These are phyloP conservation scores for Ceratocystiopsis minuta DNA, from an alignment of 2,329 filamentous ascomycete species.

Conservation along the genomic window DNA sequence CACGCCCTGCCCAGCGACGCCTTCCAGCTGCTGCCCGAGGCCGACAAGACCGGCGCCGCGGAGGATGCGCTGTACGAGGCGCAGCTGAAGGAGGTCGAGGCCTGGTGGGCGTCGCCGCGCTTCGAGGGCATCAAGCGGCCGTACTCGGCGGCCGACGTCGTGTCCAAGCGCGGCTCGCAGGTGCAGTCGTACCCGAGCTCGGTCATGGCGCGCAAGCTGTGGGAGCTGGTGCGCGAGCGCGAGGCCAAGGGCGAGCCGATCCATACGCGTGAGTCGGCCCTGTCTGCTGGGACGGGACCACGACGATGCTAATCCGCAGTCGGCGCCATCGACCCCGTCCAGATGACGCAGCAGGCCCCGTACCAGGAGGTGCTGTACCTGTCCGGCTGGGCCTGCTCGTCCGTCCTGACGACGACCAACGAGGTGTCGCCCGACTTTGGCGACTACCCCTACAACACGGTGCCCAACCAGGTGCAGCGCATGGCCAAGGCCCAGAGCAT, in stretches of 20 bases:
- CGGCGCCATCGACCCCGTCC: constrained; percentile 95
- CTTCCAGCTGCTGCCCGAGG: constrained; percentile 69
- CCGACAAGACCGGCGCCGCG: constrained; percentile 56
- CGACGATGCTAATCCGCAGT: too few species aligned
- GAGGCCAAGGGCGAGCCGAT: constrained; percentile 68
- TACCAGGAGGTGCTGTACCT: constrained; percentile 94
- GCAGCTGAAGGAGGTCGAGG: constrained; percentile 68
- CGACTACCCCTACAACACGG: constrained; percentile 97
- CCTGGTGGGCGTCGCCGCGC: constrained; percentile 77
- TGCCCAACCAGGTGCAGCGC: constrained; percentile 93
- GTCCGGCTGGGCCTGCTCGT: constrained; percentile 94
- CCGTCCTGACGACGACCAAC: constrained; percentile 80
- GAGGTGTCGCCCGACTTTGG: constrained; percentile 96
- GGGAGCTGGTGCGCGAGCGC: constrained; percentile 68
- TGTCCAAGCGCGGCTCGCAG: constrained; percentile 78
- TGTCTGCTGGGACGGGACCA: too few species aligned
- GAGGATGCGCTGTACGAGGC: constrained; percentile 76
- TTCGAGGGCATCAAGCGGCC: constrained; percentile 82
- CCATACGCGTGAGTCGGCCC: constrained; percentile 64
- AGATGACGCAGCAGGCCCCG: constrained; percentile 96
- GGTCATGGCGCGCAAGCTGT: constrained; percentile 86
- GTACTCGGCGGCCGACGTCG: constrained; percentile 78
- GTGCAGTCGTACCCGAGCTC: constrained; percentile 83
- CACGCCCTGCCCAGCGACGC: constrained; percentile 48
- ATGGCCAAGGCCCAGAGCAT: constrained; percentile 92